phyloP scores from a whole-genome alignment of 345 rosid species.

The Brassica nigra region DNA sequence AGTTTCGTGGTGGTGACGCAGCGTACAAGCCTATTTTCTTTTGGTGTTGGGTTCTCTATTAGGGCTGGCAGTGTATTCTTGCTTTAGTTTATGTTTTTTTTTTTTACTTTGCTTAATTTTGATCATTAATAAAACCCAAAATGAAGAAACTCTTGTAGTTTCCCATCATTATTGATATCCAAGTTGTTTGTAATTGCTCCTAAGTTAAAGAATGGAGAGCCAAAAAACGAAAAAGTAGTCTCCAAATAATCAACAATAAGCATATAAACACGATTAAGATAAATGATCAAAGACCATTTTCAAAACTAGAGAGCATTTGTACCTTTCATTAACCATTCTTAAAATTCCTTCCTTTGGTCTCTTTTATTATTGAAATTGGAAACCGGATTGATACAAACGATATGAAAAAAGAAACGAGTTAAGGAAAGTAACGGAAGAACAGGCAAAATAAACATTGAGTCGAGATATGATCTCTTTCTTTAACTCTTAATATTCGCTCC shows the following conservation, averaged over 20 bases:
- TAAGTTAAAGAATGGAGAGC: not conserved
- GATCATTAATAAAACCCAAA: not conserved
- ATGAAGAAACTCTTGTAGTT: not conserved
- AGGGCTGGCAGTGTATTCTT: not conserved
- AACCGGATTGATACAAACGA: too few species aligned
- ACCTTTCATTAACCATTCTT: not conserved
- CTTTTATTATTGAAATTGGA: too few species aligned
- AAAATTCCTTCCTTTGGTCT: not conserved
- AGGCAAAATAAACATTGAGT: too few species aligned
- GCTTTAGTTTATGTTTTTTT: not conserved
- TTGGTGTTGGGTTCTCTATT: slow-evolving; percentile 1
- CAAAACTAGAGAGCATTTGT: not conserved
- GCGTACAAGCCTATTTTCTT: not conserved
- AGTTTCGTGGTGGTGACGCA: not conserved
- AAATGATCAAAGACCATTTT: not conserved
- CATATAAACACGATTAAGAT: not conserved
- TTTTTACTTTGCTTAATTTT: not conserved
- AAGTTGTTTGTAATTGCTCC: not conserved
- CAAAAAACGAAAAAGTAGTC: not conserved
- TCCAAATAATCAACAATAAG: not conserved
- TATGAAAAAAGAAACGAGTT: too few species aligned
- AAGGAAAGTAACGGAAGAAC: too few species aligned
- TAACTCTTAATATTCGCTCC: too few species aligned
- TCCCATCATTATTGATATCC: not conserved
- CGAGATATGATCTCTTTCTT: too few species aligned